Conservation (phyloP, 2,329 filamentous ascomycete genomes). For the Sporothrix brasiliensis region DNA sequence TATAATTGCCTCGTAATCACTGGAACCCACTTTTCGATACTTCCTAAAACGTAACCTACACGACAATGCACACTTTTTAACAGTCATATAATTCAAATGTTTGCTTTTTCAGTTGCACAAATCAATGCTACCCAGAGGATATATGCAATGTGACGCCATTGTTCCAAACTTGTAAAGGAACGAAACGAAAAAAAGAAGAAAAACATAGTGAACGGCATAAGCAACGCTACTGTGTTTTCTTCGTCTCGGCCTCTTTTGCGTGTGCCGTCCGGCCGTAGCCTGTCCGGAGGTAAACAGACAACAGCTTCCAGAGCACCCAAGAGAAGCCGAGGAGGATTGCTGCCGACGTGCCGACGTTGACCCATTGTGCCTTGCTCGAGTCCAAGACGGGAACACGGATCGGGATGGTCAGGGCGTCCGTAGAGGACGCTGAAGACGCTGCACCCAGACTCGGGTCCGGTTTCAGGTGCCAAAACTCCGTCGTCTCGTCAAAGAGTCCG, state of each 20-base stretch:
- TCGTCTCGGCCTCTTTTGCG: slow-evolving; percentile 35
- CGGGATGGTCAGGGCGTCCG: slow-evolving; percentile 52
- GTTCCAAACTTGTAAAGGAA: not conserved
- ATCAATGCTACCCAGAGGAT: not conserved
- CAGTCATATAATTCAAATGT: not conserved
- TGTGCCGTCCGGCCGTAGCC: slow-evolving; percentile 40
- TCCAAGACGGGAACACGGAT: slow-evolving; percentile 69
- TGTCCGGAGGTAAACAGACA: slow-evolving; percentile 44
- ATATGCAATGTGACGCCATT: not conserved
- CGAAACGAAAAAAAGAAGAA: not conserved
- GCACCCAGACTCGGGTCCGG: slow-evolving; percentile 48
- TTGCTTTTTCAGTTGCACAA: not conserved
- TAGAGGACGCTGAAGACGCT: not conserved
- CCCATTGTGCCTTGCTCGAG: slow-evolving; percentile 53
- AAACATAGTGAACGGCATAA: not conserved
- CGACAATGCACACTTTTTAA: not conserved
- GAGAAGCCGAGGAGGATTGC: slow-evolving; percentile 65
- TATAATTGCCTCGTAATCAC: not conserved
- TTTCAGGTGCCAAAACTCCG: slow-evolving; percentile 79
- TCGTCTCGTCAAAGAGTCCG: slow-evolving; percentile 71
- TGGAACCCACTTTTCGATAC: not conserved
- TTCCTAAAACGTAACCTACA: not conserved
- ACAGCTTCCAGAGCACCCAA: slow-evolving; percentile 69
- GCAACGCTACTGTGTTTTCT: slow-evolving; percentile 34
- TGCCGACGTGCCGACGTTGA: slow-evolving; percentile 59